Conservation (phyloP, 495 filamentous ascomycete genomes). For the Staphylotrichum tortipilum region DNA sequence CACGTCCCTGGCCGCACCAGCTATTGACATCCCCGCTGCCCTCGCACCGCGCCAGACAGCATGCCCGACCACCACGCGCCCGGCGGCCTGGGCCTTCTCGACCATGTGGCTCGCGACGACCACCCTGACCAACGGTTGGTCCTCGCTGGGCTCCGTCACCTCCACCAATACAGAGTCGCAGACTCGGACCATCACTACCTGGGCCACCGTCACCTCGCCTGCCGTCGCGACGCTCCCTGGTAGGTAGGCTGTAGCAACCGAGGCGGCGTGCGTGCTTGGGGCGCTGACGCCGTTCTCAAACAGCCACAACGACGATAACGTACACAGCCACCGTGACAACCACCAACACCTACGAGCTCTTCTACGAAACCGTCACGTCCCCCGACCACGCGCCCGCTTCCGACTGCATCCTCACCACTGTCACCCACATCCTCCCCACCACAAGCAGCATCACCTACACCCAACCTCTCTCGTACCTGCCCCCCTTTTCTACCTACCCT, state of each 20-base stretch:
- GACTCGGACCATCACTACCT: background rate
- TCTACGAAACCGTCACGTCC: background rate
- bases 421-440: background rate
- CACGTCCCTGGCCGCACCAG: background rate
- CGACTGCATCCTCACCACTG: background rate
- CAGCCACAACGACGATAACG: background rate
- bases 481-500: no score
- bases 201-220: background rate
- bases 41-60: background rate
- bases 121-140: background rate
- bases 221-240: background rate
- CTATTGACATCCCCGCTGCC: background rate
- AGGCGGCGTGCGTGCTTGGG: no score
- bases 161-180: slow-evolving; percentile 3
- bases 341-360: background rate
- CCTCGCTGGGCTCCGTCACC: slow-evolving; percentile 1
- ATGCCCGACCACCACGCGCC: background rate
- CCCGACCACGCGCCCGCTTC: background rate
- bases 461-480: background rate
- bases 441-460: background rate
- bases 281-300: no score
- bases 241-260: no score
- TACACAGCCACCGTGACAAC: background rate
- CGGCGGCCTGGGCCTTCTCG: background rate
- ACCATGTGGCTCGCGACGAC: background rate